Percentiles rank a stretch among this genome's conserved stretches.
Evolutionary conservation across 2,329 filamentous ascomycete species (phyloP).

Genomic region (Microdochium nivale): DNA sequence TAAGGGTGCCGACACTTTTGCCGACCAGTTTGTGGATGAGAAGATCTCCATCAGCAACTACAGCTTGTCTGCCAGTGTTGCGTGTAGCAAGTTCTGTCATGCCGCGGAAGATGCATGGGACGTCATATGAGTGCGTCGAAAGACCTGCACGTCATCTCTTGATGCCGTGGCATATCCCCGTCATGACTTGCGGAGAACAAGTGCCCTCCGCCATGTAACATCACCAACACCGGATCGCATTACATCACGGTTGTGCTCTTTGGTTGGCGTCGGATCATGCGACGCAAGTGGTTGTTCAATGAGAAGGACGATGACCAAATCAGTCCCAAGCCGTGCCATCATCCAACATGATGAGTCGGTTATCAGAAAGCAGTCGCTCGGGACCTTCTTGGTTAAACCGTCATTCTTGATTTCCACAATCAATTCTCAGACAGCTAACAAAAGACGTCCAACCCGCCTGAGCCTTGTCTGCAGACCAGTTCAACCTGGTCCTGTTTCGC

Average conservation of each 20-base stretch:
- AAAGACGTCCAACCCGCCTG: not conserved
- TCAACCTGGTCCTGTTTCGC: not conserved
- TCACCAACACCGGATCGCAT: not conserved
- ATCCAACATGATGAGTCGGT: not conserved
- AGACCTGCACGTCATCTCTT: too few species aligned
- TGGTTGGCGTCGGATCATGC: not conserved
- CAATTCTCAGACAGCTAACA: not conserved
- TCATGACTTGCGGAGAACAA: too few species aligned
- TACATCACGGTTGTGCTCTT: not conserved
- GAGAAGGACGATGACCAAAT: not conserved
- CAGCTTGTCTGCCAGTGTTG: constrained; percentile 92
- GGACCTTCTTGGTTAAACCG: not conserved
- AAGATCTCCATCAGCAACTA: constrained; percentile 98
- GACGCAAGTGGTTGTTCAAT: not conserved
- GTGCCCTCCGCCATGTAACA: too few species aligned
- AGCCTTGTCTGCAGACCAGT: not conserved
- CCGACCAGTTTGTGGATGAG: constrained; percentile 89
- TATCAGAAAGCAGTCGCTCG: not conserved
- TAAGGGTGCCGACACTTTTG: constrained; percentile 92
- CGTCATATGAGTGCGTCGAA: constrained; percentile 55
- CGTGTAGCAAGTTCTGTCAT: constrained; percentile 99
- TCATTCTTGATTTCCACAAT: not conserved
- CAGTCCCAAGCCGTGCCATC: not conserved
- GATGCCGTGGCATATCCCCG: too few species aligned
- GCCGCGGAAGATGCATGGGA: constrained; percentile 95